Percentiles rank a stretch among this genome's conserved stretches.
phyloP scores from a whole-genome alignment of 2,329 filamentous ascomycete species.

The Penicillium sp. region DNA sequence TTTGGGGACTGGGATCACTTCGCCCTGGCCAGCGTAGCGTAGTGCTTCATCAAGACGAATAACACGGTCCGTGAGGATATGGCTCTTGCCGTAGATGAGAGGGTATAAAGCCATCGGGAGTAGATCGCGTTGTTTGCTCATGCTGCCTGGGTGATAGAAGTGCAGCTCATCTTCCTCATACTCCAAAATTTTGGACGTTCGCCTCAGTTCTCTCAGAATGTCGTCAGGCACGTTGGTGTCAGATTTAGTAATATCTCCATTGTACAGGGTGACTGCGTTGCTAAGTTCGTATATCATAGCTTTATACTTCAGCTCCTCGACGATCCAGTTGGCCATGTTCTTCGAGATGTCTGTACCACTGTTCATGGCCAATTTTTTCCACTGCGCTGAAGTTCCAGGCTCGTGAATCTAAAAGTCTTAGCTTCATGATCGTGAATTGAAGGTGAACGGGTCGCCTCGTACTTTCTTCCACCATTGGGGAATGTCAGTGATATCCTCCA shows the following conservation, averaged over 20 bases:
- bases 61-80: slow-evolving; percentile 26
- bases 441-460: not conserved
- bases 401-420: slow-evolving; percentile 30
- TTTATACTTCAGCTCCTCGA: slow-evolving; percentile 53
- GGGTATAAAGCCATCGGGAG: slow-evolving; percentile 65
- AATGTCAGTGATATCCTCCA: slow-evolving; percentile 44
- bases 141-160: slow-evolving; percentile 61
- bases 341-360: slow-evolving; percentile 29
- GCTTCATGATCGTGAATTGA: not conserved
- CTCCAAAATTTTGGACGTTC: slow-evolving; percentile 50
- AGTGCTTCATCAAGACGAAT: slow-evolving; percentile 29
- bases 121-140: slow-evolving; percentile 58
- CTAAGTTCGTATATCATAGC: slow-evolving; percentile 45
- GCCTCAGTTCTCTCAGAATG: slow-evolving; percentile 44
- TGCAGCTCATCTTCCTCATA: slow-evolving; percentile 48
- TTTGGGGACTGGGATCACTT: slow-evolving; percentile 23
- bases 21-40: slow-evolving; percentile 22
- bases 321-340: slow-evolving; percentile 39
- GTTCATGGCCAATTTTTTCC: slow-evolving; percentile 29
- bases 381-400: slow-evolving; percentile 27
- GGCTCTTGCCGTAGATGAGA: slow-evolving; percentile 40
- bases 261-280: slow-evolving; percentile 46
- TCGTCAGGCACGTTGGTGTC: slow-evolving; percentile 46
- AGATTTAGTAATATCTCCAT: slow-evolving; percentile 54
- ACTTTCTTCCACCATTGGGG: slow-evolving; percentile 41